Evolutionary conservation across 352 stramenopile genomes (phyloP).

Genomic region (Aphanomyces cochlioides): DNA sequence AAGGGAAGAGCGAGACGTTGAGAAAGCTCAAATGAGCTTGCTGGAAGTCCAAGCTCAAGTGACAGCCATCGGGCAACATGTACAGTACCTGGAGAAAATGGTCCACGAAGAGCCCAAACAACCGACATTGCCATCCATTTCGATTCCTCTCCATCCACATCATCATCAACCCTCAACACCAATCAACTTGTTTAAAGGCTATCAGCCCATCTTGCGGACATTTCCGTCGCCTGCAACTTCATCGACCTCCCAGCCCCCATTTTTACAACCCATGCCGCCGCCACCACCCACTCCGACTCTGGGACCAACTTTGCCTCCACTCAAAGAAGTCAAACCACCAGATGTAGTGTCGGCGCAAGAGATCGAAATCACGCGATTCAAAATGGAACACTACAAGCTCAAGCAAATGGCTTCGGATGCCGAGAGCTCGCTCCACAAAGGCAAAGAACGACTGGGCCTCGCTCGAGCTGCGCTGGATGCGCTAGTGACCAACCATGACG

Average conservation of each 20-base stretch:
- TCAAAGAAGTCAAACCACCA: background rate
- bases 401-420: slow-evolving; percentile 26
- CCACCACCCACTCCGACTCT: background rate
- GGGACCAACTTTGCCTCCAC: background rate
- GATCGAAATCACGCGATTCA: slow-evolving; percentile 30
- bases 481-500: slow-evolving; percentile 23
- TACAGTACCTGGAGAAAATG: slow-evolving; percentile 57
- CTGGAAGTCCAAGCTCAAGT: slow-evolving; percentile 54
- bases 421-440: slow-evolving; percentile 6
- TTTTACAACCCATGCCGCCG: slow-evolving; percentile 1
- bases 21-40: slow-evolving; percentile 69
- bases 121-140: slow-evolving; percentile 54
- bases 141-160: slow-evolving; percentile 24
- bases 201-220: background rate
- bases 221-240: slow-evolving; percentile 1
- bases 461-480: slow-evolving; percentile 16
- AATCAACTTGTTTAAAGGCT: background rate
- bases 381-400: slow-evolving; percentile 32
- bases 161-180: slow-evolving; percentile 10
- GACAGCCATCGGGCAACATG: slow-evolving; percentile 47
- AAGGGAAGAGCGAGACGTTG: slow-evolving; percentile 78
- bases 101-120: slow-evolving; percentile 47
- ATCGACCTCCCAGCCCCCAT: background rate
- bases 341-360: slow-evolving; percentile 20
- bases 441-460: slow-evolving; percentile 14